Evolutionary conservation across 2,329 filamentous ascomycete genomes (phyloP), one percentile per base, ranked within the genome.

Genomic region (Rhynchosporium agropyri): DNA sequence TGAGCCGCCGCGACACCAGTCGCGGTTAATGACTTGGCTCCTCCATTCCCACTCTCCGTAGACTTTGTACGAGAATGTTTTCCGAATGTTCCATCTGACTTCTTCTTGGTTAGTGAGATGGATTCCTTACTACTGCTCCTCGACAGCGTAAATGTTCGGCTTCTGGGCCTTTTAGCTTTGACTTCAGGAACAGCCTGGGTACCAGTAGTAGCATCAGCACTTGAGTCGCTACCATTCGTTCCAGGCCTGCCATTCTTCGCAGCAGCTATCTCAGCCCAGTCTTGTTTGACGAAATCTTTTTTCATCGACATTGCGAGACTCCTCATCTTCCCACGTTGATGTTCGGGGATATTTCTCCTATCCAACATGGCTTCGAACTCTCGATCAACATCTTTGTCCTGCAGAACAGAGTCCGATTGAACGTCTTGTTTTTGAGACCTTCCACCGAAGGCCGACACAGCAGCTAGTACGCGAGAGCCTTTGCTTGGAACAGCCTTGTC

Each of bases 271-370:
- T 89, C 89, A 6, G 85, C 86, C 81, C 90, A 91, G 74, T 97
- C 91, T 75, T 96, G 93, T 59, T 89, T 88, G 71, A 98, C 92
- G 71, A 99, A 96, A 73, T 98, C 93, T 74, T 92, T 91, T 78
- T 99, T 99, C 79, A 98, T 93, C 42, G 90, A 89, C 68, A 91
- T 84, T 66, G 91, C 92, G 64, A 99, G 80, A 62, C 88, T 93
- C 51, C 94, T 86, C 92, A 99, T 97, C 78, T 96, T 96, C 76
- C 94, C 92, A 61, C 94, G 84, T 81, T 97, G 92, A 67, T 97
- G 90, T 72, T 96, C 91, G 3, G 94, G 93, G 60, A 98, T 96
- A 72, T 98, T 97, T 67, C 94, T 85, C 20, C 93, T 87, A 74
- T 97, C 92, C 76, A 96, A 75, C 76, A 86, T 82, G 3, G 83